Evolutionary conservation across 345 rosid genomes (phyloP).

Genomic region (Gossypium ekmanianum): DNA sequence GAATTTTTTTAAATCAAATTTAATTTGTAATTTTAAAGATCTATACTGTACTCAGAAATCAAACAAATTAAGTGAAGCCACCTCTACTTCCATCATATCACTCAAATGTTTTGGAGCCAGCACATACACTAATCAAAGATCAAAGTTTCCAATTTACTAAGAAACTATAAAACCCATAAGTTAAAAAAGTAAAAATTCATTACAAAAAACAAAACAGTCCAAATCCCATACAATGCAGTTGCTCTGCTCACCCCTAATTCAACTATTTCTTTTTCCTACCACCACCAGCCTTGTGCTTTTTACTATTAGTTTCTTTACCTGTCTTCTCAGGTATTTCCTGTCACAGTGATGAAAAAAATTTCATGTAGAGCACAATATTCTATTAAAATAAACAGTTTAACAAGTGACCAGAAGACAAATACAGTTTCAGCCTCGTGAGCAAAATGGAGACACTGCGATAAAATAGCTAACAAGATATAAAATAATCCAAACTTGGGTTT

Average conservation of each 20-base stretch:
- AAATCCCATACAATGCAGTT: slow-evolving; percentile 15
- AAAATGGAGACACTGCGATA: too few relatives aligned
- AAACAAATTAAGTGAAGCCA: too few relatives aligned
- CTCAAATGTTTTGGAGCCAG: too few relatives aligned
- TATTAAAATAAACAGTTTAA: background rate
- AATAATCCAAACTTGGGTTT: too few relatives aligned
- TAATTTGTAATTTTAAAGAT: too few relatives aligned
- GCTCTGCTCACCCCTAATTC: slow-evolving; percentile 6
- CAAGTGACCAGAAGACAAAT: background rate
- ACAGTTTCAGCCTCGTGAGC: background rate
- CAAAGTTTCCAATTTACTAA: background rate
- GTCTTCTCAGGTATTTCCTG: slow-evolving; percentile 49
- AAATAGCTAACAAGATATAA: background rate
- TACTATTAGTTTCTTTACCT: slow-evolving; percentile 42
- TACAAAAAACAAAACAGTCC: background rate
- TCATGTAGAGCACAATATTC: background rate
- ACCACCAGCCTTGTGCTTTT: slow-evolving; percentile 61
- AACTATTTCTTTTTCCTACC: slow-evolving; percentile 60
- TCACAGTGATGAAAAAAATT: background rate
- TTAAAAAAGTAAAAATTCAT: background rate
- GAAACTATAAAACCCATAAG: background rate
- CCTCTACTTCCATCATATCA: too few relatives aligned
- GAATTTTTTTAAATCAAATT: too few relatives aligned
- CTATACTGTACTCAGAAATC: too few relatives aligned
- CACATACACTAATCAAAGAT: background rate